These are phyloP conservation scores for Neurospora intermedia DNA, from an alignment of 495 filamentous ascomycete genomes.

Conservation along the genomic window DNA sequence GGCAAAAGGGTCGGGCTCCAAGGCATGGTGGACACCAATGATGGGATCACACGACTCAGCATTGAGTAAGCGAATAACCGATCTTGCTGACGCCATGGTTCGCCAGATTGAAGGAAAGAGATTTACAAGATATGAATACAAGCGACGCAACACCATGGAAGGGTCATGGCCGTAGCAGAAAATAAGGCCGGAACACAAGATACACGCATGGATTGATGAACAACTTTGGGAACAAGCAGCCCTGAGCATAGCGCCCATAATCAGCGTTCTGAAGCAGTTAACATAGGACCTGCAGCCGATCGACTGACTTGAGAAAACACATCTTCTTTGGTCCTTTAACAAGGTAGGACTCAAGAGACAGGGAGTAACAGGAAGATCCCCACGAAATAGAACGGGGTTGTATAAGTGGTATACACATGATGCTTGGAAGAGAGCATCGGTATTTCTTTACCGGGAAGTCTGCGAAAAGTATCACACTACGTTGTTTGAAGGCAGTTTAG, in stretches of 20 bases:
- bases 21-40: conserved; percentile 91
- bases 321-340: background rate
- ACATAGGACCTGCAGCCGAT: background rate
- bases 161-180: background rate
- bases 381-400: background rate
- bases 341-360: background rate
- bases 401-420: background rate
- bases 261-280: background rate
- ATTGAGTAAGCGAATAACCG: conserved; percentile 12
- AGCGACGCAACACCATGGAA: background rate
- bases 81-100: background rate
- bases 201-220: background rate
- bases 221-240: background rate
- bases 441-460: background rate
- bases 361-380: background rate
- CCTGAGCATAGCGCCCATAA: background rate
- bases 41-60: conserved; percentile 96
- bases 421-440: background rate
- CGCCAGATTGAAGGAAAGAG: background rate
- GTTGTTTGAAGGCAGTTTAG: background rate
- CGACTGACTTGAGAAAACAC: background rate
- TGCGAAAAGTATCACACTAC: background rate
- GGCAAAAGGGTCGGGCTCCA: conserved; percentile 65
- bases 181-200: background rate
- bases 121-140: background rate